Conservation (phyloP, 257 asterid species). For the Solanum stenotomum region DNA sequence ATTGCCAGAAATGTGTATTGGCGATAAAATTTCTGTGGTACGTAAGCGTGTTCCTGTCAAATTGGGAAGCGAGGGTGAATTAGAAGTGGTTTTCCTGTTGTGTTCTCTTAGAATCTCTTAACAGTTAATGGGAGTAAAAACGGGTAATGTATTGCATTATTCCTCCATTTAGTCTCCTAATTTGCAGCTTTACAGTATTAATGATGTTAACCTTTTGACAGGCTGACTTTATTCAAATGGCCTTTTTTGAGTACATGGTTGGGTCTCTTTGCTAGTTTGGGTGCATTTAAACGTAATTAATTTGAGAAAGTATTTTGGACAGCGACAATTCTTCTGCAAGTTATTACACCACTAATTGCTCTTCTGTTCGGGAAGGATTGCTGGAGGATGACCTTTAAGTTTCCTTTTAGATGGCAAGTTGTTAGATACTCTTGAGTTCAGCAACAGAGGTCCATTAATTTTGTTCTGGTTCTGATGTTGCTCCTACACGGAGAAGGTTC, state of each 20-base stretch:
- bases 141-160: conserved; percentile 34
- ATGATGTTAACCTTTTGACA: conserved; percentile 57
- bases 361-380: conserved; percentile 6
- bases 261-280: conserved; percentile 54
- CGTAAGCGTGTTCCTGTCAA: conserved; percentile 10
- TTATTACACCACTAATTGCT: background rate
- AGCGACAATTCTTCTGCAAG: conserved; percentile 22
- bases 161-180: conserved; percentile 4
- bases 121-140: conserved; percentile 20
- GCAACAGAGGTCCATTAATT: conserved; percentile 21
- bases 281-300: conserved; percentile 26
- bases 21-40: conserved; percentile 6
- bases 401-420: conserved; percentile 15
- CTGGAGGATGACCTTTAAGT: conserved; percentile 21
- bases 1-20: conserved; percentile 12
- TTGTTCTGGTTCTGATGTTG: conserved; percentile 9
- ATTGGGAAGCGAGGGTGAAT: conserved; percentile 23
- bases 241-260: conserved; percentile 37
- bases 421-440: conserved; percentile 18
- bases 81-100: conserved; percentile 24
- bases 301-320: conserved; percentile 41
- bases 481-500: conserved; percentile 1
- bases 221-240: conserved; percentile 47
- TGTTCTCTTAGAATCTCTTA: conserved; percentile 29
- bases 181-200: conserved; percentile 28